These are phyloP conservation scores for Phytophthora nicotianae DNA, from an alignment of 352 stramenopile genomes.

Conservation along the genomic window DNA sequence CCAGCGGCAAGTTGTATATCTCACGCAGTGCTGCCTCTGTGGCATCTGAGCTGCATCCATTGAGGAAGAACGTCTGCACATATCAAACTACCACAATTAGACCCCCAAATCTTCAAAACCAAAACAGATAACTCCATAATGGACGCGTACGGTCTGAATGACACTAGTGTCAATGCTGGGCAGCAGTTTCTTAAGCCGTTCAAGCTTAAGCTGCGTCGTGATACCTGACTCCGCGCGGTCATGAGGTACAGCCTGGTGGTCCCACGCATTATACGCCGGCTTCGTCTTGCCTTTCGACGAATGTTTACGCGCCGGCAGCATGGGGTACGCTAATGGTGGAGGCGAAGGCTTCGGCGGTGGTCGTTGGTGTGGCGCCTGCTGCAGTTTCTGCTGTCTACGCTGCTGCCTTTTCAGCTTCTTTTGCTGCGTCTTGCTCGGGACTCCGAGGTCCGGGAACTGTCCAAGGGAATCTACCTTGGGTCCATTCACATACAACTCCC, in stretches of 20 bases:
- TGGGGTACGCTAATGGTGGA: constrained; percentile 25
- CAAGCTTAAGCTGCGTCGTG: constrained; percentile 68
- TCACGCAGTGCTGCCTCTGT: constrained; percentile 70
- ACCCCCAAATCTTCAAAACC: neutral
- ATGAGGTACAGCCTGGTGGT: constrained; percentile 27
- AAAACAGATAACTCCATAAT: neutral
- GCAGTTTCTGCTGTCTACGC: constrained; percentile 33
- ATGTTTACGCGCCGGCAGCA: constrained; percentile 20
- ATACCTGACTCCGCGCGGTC: constrained; percentile 51
- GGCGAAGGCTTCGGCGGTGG: constrained; percentile 38
- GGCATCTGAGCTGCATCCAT: constrained; percentile 64
- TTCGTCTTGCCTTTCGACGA: constrained; percentile 21
- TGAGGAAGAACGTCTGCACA: constrained; percentile 70
- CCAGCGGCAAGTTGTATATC: constrained; percentile 59
- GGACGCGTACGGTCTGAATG: constrained; percentile 52
- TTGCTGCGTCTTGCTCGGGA: constrained; percentile 38
- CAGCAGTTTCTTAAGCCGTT: constrained; percentile 64
- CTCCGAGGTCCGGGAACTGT: constrained; percentile 55
- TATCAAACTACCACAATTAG: constrained; percentile 12
- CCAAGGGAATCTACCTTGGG: constrained; percentile 53
- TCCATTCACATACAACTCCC: constrained; percentile 28
- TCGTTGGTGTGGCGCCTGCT: constrained; percentile 30
- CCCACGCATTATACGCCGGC: constrained; percentile 35
- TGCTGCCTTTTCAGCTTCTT: constrained; percentile 36
- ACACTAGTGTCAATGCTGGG: constrained; percentile 56